Conservation (phyloP, 2,329 filamentous ascomycete species). For the Exophiala calicioides region DNA sequence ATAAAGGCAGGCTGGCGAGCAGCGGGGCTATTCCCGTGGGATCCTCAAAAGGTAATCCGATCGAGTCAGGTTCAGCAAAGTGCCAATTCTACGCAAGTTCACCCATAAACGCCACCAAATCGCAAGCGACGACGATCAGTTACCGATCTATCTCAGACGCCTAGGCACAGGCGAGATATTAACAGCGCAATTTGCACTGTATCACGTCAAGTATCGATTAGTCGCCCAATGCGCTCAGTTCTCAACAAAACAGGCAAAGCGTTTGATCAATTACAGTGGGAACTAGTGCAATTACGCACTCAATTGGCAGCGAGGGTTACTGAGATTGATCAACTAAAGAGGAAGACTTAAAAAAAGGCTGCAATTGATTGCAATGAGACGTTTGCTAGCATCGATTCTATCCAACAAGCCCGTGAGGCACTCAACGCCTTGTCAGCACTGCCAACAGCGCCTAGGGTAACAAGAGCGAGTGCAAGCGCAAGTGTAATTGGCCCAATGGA, state of each 20-base stretch:
- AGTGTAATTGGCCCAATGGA: background rate
- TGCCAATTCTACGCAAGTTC: background rate
- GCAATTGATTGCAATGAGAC: background rate
- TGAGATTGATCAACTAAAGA: background rate
- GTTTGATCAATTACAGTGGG: conserved; percentile 2
- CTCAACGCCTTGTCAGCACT: background rate
- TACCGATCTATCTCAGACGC: background rate
- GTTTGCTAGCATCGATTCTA: background rate
- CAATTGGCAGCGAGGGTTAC: too few species aligned
- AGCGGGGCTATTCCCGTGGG: conserved; percentile 3
- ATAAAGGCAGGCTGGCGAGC: conserved; percentile 7
- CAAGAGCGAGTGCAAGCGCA: background rate
- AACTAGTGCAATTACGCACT: background rate
- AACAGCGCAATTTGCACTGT: background rate
- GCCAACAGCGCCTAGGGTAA: background rate
- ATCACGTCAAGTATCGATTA: background rate
- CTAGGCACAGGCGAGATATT: background rate
- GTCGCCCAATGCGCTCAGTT: background rate
- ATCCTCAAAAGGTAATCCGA: conserved; percentile 2
- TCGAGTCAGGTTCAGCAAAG: conserved; percentile 1
- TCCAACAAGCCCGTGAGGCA: background rate
- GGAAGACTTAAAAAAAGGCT: background rate
- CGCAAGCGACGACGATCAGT: background rate
- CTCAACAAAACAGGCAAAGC: conserved; percentile 7
- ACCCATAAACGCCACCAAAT: background rate